Base-by-base conservation (phyloP, 2,329 filamentous ascomycete genomes). In the Clarireedia monteithiana region DNA sequence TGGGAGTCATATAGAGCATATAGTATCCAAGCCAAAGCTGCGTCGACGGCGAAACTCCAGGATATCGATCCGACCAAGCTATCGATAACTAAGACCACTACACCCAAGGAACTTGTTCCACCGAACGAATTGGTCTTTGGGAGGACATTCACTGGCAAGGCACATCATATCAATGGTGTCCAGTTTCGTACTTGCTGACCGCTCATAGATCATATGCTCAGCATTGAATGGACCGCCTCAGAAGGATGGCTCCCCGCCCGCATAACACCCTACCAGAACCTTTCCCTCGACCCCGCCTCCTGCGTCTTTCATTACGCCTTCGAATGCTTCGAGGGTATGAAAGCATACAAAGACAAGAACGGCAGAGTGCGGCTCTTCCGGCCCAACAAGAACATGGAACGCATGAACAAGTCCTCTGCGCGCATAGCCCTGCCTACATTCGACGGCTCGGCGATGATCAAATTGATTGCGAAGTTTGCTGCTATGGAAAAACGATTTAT, bases 281-380 rank as follows among this genome's bases (percentile, higher is more conserved):
- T 99, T 65, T 92, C 89, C 47, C 86, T 99, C 66, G 94, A 97
- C 72, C 94, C 94, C 26, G 90, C 94, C 45, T 94, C 90, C 36
- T 97, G 91, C 75, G 94, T 97, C 60, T 92, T 99, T 75, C 94
- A 99, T 81, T 99, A 99, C 74, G 94, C 90, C 49, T 97, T 97
- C 70, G 89, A 95, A 73, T 94, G 88, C 72, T 99, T 99, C 74
- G 94, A 99, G 77, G 94, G 94, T 65, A 96, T 97, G 91, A 99
- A 99, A 78, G 94, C 94, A 58, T 99, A 99, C 81, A 95, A 92
- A 74, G 90, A 95, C 75, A 83, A 80, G 55, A 70, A 82, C 45
- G 89, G 89, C 65, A 76, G 84, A 58, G 82, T 96, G 64, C 85
- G 92, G 55, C 78, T 99, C 54, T 99, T 99, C 81, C 84, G 94